phyloP scores from a whole-genome alignment of 148 eudicot genomes.

The Camellia japonica region DNA sequence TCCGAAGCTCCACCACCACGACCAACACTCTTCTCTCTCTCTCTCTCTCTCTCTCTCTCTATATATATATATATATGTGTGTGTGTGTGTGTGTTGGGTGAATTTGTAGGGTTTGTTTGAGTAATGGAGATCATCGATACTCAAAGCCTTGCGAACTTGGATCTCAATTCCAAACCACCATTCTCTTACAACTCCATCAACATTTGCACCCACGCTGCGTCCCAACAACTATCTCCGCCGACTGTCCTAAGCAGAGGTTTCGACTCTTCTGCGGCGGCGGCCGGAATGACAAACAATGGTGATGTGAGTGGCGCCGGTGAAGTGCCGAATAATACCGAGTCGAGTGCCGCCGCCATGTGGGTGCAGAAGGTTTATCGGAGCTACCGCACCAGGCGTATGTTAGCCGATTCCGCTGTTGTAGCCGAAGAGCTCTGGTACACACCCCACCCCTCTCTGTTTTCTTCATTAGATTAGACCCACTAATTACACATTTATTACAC shows the following conservation, averaged over 20 bases:
- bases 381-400: conserved; percentile 76
- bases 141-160: conserved; percentile 14
- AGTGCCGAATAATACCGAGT: neutral
- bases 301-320: conserved; percentile 11
- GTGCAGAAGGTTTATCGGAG: conserved; percentile 83
- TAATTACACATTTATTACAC: no score
- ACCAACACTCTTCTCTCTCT: no score
- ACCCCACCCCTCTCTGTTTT: no score
- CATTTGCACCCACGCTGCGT: neutral
- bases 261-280: neutral
- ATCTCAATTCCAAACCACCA: conserved; percentile 11
- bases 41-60: no score
- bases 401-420: conserved; percentile 85
- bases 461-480: no score
- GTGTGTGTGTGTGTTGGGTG: no score
- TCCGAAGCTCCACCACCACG: no score
- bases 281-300: neutral
- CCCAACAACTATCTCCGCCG: neutral
- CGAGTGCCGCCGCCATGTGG: conserved; percentile 54
- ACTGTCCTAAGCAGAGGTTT: neutral
- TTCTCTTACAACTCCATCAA: conserved; percentile 8
- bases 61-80: no score
- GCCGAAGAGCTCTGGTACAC: conserved; percentile 84
- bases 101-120: neutral
- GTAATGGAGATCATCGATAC: conserved; percentile 42